Evolutionary conservation across 805 yeast genomes (phyloP).

Genomic region (Schwanniomyces polymorphus): DNA sequence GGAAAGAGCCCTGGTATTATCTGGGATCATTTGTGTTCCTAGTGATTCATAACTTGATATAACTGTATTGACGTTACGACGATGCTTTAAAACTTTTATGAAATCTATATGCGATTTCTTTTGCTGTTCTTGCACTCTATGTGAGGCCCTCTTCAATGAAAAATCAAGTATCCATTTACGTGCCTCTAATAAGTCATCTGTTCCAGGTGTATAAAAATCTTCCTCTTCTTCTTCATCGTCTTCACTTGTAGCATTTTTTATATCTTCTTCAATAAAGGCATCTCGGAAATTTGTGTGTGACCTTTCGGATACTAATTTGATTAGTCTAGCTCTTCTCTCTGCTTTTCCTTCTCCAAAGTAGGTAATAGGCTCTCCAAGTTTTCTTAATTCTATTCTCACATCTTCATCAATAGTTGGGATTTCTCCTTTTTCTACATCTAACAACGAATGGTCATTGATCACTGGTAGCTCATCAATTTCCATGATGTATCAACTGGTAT

Average conservation of each 20-base stretch:
- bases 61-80: constrained; percentile 42
- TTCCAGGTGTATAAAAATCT: constrained; percentile 85
- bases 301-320: constrained; percentile 39
- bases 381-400: constrained; percentile 51
- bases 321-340: constrained; percentile 61
- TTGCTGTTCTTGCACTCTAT: constrained; percentile 38
- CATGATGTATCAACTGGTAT: background rate
- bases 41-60: constrained; percentile 40
- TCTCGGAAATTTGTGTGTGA: constrained; percentile 11
- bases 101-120: constrained; percentile 31
- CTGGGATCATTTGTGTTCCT: constrained; percentile 67
- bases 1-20: constrained; percentile 68
- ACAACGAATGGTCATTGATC: constrained; percentile 1
- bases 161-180: constrained; percentile 52
- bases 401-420: constrained; percentile 69
- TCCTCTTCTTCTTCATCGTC: constrained; percentile 47
- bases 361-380: constrained; percentile 57
- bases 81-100: constrained; percentile 40
- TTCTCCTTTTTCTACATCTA: background rate
- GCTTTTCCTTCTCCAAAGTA: constrained; percentile 59
- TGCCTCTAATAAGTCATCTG: constrained; percentile 48
- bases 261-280: constrained; percentile 10
- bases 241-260: constrained; percentile 9
- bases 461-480: constrained; percentile 6
- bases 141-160: constrained; percentile 49